Evolutionary conservation across 345 rosid genomes (phyloP).

Genomic region (Brassica incana): DNA sequence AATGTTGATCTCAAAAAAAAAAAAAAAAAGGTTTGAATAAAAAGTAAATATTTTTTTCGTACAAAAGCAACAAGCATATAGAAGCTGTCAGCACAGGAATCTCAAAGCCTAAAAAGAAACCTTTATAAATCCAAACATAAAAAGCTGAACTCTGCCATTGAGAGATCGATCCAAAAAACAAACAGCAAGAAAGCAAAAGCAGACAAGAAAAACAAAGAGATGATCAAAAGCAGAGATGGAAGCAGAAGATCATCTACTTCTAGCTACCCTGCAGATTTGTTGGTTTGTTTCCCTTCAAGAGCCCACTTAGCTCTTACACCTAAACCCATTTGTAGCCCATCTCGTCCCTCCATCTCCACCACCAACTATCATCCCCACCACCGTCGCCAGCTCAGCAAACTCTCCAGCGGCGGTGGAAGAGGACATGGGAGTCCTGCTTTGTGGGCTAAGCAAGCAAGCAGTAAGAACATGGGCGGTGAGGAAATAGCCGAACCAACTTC

Average conservation of each 20-base stretch:
- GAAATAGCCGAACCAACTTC: conserved; percentile 80
- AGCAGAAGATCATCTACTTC: conserved; percentile 45
- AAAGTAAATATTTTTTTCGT: conserved; percentile 12
- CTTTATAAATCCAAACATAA: conserved; percentile 37
- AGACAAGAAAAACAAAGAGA: neutral
- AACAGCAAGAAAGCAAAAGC: conserved; percentile 24
- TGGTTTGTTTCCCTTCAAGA: conserved; percentile 90
- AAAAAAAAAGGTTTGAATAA: conserved; percentile 4
- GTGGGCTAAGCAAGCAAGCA: conserved; percentile 58
- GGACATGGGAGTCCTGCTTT: conserved; percentile 53
- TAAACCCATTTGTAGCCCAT: conserved; percentile 77
- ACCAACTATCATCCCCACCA: conserved; percentile 49
- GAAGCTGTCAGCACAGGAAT: conserved; percentile 37
- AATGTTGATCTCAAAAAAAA: neutral
- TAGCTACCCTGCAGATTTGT: conserved; percentile 72
- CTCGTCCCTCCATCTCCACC: conserved; percentile 46
- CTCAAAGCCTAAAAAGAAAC: conserved; percentile 22
- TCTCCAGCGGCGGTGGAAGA: conserved; percentile 27
- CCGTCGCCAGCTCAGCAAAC: conserved; percentile 44
- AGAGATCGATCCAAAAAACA: conserved; percentile 26
- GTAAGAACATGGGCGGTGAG: conserved; percentile 47
- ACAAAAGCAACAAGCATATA: conserved; percentile 35
- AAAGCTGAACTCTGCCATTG: conserved; percentile 31
- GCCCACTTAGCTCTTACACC: conserved; percentile 68
- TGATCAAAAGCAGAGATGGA: conserved; percentile 76